phyloP scores from a whole-genome alignment of 163 green algal genomes.

The Volvox carteri region DNA sequence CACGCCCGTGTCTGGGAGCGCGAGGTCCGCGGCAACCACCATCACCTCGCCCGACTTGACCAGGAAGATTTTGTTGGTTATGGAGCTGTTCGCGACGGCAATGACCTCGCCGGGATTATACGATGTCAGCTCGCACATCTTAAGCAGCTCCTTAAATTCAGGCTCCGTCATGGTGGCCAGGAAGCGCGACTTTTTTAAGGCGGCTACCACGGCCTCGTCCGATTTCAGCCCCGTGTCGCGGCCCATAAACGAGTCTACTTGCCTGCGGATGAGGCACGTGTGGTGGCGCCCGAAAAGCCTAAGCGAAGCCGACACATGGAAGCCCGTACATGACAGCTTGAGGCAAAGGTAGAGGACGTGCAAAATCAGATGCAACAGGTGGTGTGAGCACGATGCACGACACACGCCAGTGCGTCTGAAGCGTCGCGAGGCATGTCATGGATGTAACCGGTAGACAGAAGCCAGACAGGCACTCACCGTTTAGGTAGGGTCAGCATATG shows the following conservation, averaged over 20 bases:
- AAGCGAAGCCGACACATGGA: no score
- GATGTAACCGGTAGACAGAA: no score
- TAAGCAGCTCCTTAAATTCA: slow-evolving; percentile 65
- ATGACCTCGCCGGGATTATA: slow-evolving; percentile 69
- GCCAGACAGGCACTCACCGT: no score
- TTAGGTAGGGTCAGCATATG: slow-evolving; percentile 66
- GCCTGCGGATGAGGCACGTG: not conserved
- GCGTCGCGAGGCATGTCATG: no score
- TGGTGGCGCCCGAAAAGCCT: no score
- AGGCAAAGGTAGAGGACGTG: no score
- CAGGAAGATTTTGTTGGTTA: slow-evolving; percentile 67
- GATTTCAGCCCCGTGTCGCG: slow-evolving; percentile 56
- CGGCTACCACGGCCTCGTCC: slow-evolving; percentile 61
- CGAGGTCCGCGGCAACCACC: slow-evolving; percentile 62
- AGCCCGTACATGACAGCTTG: no score
- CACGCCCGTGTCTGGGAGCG: slow-evolving; percentile 57
- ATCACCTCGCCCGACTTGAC: slow-evolving; percentile 68
- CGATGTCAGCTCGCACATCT: slow-evolving; percentile 45
- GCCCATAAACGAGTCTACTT: slow-evolving; percentile 72
- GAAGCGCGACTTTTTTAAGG: slow-evolving; percentile 65
- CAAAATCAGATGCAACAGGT: no score
- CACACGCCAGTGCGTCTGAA: no score
- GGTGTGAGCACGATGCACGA: no score
- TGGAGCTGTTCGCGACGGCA: slow-evolving; percentile 44
- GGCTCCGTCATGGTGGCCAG: slow-evolving; percentile 62